phyloP scores from a whole-genome alignment of 176 grass and related monocot genomes.

The Juncus inflexus region DNA sequence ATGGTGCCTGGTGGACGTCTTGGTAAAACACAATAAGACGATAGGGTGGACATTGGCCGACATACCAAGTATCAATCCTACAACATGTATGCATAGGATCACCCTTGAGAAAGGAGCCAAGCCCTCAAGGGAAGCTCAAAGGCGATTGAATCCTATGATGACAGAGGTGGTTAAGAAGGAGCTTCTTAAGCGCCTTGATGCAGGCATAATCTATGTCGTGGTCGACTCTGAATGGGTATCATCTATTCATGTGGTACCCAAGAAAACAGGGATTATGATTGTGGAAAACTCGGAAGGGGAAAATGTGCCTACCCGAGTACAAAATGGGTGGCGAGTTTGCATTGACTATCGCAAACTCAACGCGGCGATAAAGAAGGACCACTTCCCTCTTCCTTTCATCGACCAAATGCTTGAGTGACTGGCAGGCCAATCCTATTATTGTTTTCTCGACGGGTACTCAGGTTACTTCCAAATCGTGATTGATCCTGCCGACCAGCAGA shows the following conservation, averaged over 20 bases:
- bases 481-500: background rate
- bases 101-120: background rate
- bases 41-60: background rate
- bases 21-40: background rate
- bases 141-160: constrained; percentile 2
- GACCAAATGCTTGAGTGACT: constrained; percentile 14
- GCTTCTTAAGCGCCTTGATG: background rate
- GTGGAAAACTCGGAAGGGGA: background rate
- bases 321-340: background rate
- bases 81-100: background rate
- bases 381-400: constrained; percentile 3
- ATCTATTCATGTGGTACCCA: background rate
- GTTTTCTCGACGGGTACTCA: background rate
- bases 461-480: background rate
- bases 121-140: background rate
- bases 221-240: background rate
- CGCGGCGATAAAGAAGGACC: background rate
- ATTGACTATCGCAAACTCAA: constrained; percentile 4
- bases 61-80: background rate
- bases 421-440: background rate
- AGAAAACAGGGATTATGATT: background rate
- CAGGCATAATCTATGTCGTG: constrained; percentile 12
- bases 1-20: background rate
- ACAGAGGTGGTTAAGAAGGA: constrained; percentile 18
- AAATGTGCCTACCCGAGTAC: background rate